Evolutionary conservation across 192 early-diverging fungal species (phyloP).

Genomic region (Chytriomyces sp.): DNA sequence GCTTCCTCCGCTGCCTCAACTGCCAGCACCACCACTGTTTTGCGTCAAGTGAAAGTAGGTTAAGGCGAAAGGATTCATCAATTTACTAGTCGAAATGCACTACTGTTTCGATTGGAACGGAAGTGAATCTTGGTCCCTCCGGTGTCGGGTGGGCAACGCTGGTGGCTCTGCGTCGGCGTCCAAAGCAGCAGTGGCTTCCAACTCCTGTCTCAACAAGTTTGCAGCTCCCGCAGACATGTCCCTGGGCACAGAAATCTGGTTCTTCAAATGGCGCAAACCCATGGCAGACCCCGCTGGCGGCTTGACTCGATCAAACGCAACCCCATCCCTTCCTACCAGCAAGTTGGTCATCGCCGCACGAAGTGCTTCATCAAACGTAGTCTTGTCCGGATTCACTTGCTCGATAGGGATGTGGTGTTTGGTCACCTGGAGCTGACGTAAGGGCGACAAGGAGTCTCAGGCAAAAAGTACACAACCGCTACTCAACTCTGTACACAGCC

Average conservation of each 20-base stretch:
- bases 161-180: slow-evolving; percentile 6
- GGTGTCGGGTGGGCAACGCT: background rate
- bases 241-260: slow-evolving; percentile 12
- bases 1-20: too few species aligned
- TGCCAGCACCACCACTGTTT: too few species aligned
- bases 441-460: too few species aligned
- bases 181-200: slow-evolving; percentile 8
- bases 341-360: background rate
- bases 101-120: slow-evolving; percentile 9
- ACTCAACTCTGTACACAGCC: slow-evolving; percentile 4
- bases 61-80: too few species aligned
- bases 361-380: slow-evolving; percentile 6
- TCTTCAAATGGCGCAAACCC: slow-evolving; percentile 9
- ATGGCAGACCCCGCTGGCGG: background rate
- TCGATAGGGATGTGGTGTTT: slow-evolving; percentile 3
- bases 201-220: slow-evolving; percentile 6
- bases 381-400: background rate
- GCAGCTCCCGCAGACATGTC: slow-evolving; percentile 21
- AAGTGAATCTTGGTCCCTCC: slow-evolving; percentile 2
- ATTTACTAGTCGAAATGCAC: too few species aligned
- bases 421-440: background rate
- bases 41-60: too few species aligned
- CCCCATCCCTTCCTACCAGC: background rate
- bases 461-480: too few species aligned
- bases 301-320: background rate